A percentile compares a stretch with the other conserved stretches of the same genome.
These are phyloP conservation scores for Saksenaea vasiformis DNA, from an alignment of 371 early-diverging fungal species.

Conservation along the genomic window DNA sequence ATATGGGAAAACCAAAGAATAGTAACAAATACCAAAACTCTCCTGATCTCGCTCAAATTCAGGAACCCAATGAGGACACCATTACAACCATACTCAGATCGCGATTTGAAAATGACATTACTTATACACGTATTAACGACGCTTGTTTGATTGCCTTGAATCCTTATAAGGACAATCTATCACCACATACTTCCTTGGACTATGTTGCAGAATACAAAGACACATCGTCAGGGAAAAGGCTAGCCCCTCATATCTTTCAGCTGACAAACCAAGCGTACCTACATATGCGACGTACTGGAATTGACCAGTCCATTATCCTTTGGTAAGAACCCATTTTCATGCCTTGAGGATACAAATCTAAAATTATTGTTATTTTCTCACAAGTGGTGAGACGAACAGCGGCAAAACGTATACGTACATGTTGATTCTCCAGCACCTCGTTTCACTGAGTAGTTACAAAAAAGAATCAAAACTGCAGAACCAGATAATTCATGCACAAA, in stretches of 20 bases:
- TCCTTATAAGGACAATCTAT: conserved; percentile 46
- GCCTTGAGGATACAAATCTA: no score
- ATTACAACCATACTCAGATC: conserved; percentile 50
- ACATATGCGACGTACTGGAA: conserved; percentile 81
- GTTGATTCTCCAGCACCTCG: conserved; percentile 67
- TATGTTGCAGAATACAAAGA: conserved; percentile 73
- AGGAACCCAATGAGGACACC: conserved; percentile 33
- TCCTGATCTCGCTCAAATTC: conserved; percentile 30
- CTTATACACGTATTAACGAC: conserved; percentile 69
- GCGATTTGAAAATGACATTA: conserved; percentile 54
- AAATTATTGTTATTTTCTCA: conserved; percentile 41
- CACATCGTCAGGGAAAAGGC: conserved; percentile 28
- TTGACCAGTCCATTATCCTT: conserved; percentile 74
- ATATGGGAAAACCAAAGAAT: conserved; percentile 19
- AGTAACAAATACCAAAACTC: conserved; percentile 23
- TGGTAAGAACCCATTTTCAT: conserved; percentile 38
- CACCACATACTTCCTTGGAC: conserved; percentile 54
- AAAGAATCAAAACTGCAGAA: conserved; percentile 80
- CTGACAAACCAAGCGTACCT: conserved; percentile 65
- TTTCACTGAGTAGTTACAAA: conserved; percentile 70
- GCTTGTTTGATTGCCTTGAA: conserved; percentile 46
- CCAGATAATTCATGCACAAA: conserved; percentile 71
- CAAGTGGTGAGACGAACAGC: conserved; percentile 82
- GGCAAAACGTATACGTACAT: conserved; percentile 82
- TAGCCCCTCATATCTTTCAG: conserved; percentile 85